phyloP scores from a whole-genome alignment of 2,329 filamentous ascomycete genomes.

The Microsporum audouinii region DNA sequence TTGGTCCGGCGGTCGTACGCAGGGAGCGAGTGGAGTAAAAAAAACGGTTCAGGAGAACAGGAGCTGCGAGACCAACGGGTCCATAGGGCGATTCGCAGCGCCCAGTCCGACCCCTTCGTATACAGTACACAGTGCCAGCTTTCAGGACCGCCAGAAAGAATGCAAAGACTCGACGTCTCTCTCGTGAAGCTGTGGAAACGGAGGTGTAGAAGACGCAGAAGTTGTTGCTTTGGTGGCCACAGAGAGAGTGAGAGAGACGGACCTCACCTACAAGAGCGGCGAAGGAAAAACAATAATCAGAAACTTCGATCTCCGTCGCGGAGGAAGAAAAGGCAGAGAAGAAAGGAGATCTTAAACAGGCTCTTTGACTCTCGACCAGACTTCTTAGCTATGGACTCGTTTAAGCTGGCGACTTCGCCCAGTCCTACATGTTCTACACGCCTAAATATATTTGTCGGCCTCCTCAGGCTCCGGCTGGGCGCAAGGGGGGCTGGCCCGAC shows the following conservation, averaged over 20 bases:
- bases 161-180: not conserved
- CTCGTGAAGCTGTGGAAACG: not conserved
- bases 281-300: constrained; percentile 2
- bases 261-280: not conserved
- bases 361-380: too few species aligned
- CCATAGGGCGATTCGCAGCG: not conserved
- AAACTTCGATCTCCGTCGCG: not conserved
- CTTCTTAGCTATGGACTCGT: too few species aligned
- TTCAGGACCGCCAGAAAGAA: not conserved
- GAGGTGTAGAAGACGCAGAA: not conserved
- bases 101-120: not conserved
- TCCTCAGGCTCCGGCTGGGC: not conserved
- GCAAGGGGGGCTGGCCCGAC: not conserved
- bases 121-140: not conserved
- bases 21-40: not conserved
- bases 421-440: too few species aligned
- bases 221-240: not conserved
- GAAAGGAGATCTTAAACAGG: not conserved
- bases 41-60: constrained; percentile 2
- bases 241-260: not conserved
- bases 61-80: not conserved
- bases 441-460: not conserved
- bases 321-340: not conserved
- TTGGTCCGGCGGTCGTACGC: not conserved
- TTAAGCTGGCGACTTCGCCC: too few species aligned